A percentile compares a stretch with the other conserved stretches of the same genome.
phyloP scores from a whole-genome alignment of 225 moss, liverwort and hornwort species.

The Asterella californica region DNA sequence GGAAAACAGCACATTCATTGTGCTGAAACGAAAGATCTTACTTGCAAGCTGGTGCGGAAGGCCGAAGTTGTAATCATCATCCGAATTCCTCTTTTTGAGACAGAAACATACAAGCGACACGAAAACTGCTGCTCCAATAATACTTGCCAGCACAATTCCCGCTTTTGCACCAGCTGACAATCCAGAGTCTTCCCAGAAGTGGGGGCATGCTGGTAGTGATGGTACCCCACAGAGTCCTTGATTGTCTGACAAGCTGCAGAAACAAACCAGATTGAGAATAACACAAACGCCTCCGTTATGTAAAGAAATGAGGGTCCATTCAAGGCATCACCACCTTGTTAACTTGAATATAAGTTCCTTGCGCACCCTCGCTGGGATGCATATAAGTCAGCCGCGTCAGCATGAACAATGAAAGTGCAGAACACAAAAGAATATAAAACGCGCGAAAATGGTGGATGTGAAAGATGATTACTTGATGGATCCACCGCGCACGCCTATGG shows the following conservation, averaged over 20 bases:
- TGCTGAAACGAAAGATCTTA: conserved; percentile 32
- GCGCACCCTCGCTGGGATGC: too few species aligned
- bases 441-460: too few species aligned
- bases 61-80: conserved; percentile 93
- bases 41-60: conserved; percentile 94
- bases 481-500: conserved; percentile 89
- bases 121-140: conserved; percentile 44
- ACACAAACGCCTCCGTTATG: neutral
- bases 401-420: neutral
- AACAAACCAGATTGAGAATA: neutral
- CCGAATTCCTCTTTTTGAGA: conserved; percentile 54
- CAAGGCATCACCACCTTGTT: neutral
- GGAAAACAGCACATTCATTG: neutral
- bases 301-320: neutral
- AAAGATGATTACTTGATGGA: conserved; percentile 55
- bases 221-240: conserved; percentile 86
- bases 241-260: conserved; percentile 57
- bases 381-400: neutral
- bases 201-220: conserved; percentile 71
- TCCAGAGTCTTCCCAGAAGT: conserved; percentile 59
- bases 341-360: too few species aligned
- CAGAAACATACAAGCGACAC: conserved; percentile 39
- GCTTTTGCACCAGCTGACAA: conserved; percentile 66
- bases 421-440: neutral
- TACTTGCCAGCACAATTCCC: conserved; percentile 53